Base-by-base conservation (phyloP, 192 early-diverging fungal genomes). In the Gorgonomyces haynaldii region DNA sequence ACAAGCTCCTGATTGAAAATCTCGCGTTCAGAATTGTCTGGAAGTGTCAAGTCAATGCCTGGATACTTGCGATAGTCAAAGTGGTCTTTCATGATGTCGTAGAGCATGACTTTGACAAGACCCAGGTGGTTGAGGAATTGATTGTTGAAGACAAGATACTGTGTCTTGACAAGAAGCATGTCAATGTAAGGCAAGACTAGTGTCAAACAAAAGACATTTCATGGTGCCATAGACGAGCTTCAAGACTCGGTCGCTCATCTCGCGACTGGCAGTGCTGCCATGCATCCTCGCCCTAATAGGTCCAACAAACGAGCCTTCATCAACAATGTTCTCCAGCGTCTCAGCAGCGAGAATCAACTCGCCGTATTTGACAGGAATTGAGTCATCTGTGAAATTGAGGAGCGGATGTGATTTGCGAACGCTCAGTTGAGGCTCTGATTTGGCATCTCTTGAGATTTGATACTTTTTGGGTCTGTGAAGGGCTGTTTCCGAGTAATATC, bases 141-240 rank as follows among this genome's bases (percentile, higher is more conserved):
- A 56, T 68, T 75, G 41, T 75, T 64, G 30, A 68, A 75, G 2
- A 75, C 72, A 6, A 75, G 48, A 34, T 70, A 75, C 54, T 75
- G 72, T 2, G 72, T 75, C 42, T 75, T 75, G 36, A 75, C 65
- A 0, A 75, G 44, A 8, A 75, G 56, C 7, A 61, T 66, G 42
- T 75, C 72, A 29, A 72, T 72, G 45, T 69, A 75, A 12, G 68
- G 59, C 50, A 75, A 37, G 44, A 67, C 72, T 74, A 23, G 19
- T 38, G n/a, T 1, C 13, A 43, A 44, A 21, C 39, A 16, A 10
- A 45, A 30, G 24, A 72, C 72, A 75, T 64, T 75, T 75, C 65
- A 75, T 71, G 12, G 72, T 72, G 24, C 69, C 69, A 42, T 75
- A 75, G 4, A 71, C 68, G 15, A 75, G 40, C 41, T 63, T 61